Conservation (phyloP, 2,329 filamentous ascomycete species). For the Geoglossum cookeanum region DNA sequence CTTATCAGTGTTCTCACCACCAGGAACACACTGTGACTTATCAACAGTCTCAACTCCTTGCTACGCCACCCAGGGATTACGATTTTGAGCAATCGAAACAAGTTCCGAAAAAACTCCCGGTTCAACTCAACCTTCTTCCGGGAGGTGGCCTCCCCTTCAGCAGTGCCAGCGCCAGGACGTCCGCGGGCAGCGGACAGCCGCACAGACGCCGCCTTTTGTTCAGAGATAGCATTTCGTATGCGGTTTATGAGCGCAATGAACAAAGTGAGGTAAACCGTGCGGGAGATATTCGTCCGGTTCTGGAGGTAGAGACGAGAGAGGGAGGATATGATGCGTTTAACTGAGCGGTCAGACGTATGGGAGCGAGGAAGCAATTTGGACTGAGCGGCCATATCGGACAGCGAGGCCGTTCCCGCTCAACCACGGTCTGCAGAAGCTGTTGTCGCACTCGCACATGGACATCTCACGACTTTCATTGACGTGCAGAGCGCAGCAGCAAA, state of each 20-base stretch:
- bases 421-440: background rate
- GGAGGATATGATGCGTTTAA: constrained; percentile 45
- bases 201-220: constrained; percentile 70
- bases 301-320: constrained; percentile 56
- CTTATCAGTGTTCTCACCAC: constrained; percentile 82
- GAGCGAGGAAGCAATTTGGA: constrained; percentile 46
- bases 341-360: constrained; percentile 35
- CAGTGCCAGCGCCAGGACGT: constrained; percentile 23
- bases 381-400: constrained; percentile 44
- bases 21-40: constrained; percentile 86
- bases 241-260: constrained; percentile 67
- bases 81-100: constrained; percentile 63
- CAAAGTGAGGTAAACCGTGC: constrained; percentile 65
- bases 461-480: background rate
- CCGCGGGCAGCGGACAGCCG: constrained; percentile 43
- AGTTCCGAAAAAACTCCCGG: constrained; percentile 61
- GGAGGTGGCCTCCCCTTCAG: constrained; percentile 20
- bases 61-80: constrained; percentile 80
- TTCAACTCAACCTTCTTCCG: constrained; percentile 83
- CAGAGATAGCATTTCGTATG: constrained; percentile 74
- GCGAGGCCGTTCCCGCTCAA: background rate
- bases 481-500: background rate
- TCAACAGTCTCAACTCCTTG: constrained; percentile 67
- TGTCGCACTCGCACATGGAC: background rate
- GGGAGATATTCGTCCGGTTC: constrained; percentile 66